These are phyloP conservation scores for Backusella tarrabulga DNA, from an alignment of 192 early-diverging fungal genomes.

Conservation along the genomic window DNA sequence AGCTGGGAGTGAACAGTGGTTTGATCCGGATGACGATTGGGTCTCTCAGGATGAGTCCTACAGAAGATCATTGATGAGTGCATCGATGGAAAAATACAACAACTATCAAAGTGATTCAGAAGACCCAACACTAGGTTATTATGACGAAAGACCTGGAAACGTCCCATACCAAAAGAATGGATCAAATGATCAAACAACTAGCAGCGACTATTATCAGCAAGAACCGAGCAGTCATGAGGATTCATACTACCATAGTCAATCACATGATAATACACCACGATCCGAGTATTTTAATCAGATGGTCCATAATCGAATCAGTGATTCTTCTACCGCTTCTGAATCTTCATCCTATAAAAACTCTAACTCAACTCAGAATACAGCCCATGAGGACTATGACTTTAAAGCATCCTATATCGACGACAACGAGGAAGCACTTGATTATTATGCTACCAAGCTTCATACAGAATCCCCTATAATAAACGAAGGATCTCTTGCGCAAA, in stretches of 20 bases:
- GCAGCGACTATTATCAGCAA: not conserved
- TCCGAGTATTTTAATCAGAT: not conserved
- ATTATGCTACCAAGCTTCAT: conserved; percentile 9
- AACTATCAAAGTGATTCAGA: not conserved
- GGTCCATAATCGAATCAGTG: conserved; percentile 2
- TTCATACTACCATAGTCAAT: not conserved
- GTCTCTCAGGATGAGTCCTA: conserved; percentile 3
- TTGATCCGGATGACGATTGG: conserved; percentile 20
- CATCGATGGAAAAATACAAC: not conserved
- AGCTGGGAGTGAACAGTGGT: conserved; percentile 24
- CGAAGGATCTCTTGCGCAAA: not conserved
- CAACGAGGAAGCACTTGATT: not conserved
- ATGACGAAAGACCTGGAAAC: not conserved
- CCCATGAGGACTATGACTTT: conserved; percentile 2
- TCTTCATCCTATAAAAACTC: conserved; percentile 10
- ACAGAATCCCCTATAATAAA: not conserved
- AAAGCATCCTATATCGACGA: not conserved
- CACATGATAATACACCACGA: not conserved
- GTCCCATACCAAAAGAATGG: not conserved
- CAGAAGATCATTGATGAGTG: not conserved
- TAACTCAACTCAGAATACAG: conserved; percentile 5
- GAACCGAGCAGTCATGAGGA: not conserved
- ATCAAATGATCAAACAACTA: not conserved
- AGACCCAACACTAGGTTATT: not conserved
- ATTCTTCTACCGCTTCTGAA: conserved; percentile 14